Conservation (phyloP, 106 monocot genomes). For the Dendrobium catenatum region DNA sequence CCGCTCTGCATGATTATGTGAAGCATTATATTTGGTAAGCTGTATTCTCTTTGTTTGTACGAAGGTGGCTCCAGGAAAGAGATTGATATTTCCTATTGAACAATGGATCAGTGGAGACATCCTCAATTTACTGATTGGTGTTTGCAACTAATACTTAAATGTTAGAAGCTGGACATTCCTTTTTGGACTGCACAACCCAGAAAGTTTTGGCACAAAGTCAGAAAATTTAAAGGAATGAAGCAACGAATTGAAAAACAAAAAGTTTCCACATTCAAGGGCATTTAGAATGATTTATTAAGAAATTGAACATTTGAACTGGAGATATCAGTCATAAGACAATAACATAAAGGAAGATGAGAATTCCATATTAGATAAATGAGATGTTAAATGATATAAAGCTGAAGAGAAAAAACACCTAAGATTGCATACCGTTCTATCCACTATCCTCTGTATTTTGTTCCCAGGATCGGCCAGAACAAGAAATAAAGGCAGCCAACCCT, state of each 20-base stretch:
- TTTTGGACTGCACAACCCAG: neutral
- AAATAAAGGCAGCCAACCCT: neutral
- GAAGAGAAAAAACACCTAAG: neutral
- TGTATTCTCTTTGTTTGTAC: slow-evolving; percentile 38
- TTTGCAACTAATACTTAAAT: neutral
- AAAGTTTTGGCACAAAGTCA: neutral
- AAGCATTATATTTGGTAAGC: slow-evolving; percentile 23
- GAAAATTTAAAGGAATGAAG: neutral
- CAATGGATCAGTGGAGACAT: slow-evolving; percentile 75
- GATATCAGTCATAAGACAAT: neutral
- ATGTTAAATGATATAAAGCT: neutral
- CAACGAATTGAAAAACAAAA: neutral
- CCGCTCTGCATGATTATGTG: slow-evolving; percentile 19
- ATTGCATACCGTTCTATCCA: too few species aligned
- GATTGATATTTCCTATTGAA: slow-evolving; percentile 52
- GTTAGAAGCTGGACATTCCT: neutral
- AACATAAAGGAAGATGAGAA: neutral
- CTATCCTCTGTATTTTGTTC: too few species aligned
- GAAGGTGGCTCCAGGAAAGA: slow-evolving; percentile 46
- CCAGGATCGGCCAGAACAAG: neutral
- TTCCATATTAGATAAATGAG: neutral
- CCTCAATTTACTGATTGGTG: slow-evolving; percentile 12
- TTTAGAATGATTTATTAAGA: neutral
- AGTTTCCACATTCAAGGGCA: neutral
- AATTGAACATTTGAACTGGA: slow-evolving; percentile 1